Evolutionary conservation across 176 grass and related monocot genomes (phyloP), one percentile per base, ranked within the genome.

Genomic region (Aegilops umbellulata): DNA sequence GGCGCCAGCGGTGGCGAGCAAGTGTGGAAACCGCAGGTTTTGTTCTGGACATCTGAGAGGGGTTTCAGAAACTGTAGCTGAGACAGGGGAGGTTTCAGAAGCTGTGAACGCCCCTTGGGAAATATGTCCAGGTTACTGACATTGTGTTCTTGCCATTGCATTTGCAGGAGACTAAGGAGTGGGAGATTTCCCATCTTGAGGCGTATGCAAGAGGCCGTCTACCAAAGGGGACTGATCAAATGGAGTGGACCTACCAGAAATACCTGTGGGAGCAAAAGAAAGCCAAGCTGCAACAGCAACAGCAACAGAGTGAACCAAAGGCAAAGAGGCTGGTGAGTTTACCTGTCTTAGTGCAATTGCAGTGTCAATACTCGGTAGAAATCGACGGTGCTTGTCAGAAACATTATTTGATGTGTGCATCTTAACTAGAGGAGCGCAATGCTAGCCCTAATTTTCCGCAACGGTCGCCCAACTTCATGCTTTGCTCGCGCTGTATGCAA

Each of bases 311-410:
- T 78, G 31, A 53, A 61, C 10, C 76, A 60, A 24, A 60, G 51
- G 58, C 76, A 78, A 24, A 60, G 76, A 78, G 51, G 76, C 31
- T 4, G 53, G 76, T 78, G 53, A 60, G 76, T 36, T 78, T 78
- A n/a, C 25, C 30, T 16, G 23, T 22, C 31, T 17, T 61, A 38
- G 9, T 78, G 32, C 4, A 22, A 78, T 38, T 61, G 5, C 31
- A 38, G 22, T 78, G 9, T 36, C 34, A 70, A 58, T 58, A 22
- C 53, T 58, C 2, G 53, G 20, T 51, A 30, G n/a, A 47, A 49
- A 74, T 7, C 71, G 29, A 15, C 14, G 11, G 4, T 49, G 34
- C 32, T 70, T 70, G 68, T 57, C 8, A 72, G 36, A 44, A 24
- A 47, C 26, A 47, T 26, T 49, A 12, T 5, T 74, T 17, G 71